A percentile compares a stretch with the other conserved stretches of the same genome.
Conservation (phyloP, 495 filamentous ascomycete species). For the Penicillium flavigenum region DNA sequence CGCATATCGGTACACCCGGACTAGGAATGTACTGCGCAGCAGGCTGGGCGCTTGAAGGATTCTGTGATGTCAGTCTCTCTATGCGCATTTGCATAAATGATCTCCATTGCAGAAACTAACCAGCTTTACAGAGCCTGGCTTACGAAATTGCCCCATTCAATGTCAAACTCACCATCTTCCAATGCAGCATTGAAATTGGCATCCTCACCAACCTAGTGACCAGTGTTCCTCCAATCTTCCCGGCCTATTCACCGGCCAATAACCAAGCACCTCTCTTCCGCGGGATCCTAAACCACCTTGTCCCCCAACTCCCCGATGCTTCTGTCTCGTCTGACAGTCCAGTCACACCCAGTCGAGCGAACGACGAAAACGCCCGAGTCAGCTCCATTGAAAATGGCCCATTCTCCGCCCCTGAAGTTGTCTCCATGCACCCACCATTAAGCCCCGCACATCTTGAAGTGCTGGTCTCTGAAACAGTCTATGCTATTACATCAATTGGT, state of each 20-base stretch:
- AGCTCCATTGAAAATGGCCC: constrained; percentile 41
- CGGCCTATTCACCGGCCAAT: constrained; percentile 67
- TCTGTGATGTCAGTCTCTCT: constrained; percentile 65
- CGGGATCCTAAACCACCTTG: constrained; percentile 73
- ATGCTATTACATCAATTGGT: constrained; percentile 85
- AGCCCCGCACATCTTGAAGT: constrained; percentile 61
- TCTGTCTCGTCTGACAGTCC: constrained; percentile 14
- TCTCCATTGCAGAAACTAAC: constrained; percentile 14
- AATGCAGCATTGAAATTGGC: constrained; percentile 81
- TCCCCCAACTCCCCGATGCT: constrained; percentile 52
- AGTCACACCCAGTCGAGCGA: constrained; percentile 18
- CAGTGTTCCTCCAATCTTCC: constrained; percentile 70
- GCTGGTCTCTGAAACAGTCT: constrained; percentile 83
- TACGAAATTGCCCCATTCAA: constrained; percentile 98
- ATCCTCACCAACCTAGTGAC: constrained; percentile 83
- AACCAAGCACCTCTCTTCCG: constrained; percentile 79
- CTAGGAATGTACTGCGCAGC: constrained; percentile 88
- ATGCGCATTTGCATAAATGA: background rate
- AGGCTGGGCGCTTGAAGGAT: constrained; percentile 96
- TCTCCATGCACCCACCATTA: constrained; percentile 70
- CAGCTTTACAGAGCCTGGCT: constrained; percentile 63
- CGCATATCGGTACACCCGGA: constrained; percentile 89
- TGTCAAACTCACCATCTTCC: constrained; percentile 91
- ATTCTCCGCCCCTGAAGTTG: constrained; percentile 54
- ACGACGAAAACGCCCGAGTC: constrained; percentile 27